Base-by-base conservation (phyloP, 2,329 filamentous ascomycete species). In the Apiospora malaysiana region DNA sequence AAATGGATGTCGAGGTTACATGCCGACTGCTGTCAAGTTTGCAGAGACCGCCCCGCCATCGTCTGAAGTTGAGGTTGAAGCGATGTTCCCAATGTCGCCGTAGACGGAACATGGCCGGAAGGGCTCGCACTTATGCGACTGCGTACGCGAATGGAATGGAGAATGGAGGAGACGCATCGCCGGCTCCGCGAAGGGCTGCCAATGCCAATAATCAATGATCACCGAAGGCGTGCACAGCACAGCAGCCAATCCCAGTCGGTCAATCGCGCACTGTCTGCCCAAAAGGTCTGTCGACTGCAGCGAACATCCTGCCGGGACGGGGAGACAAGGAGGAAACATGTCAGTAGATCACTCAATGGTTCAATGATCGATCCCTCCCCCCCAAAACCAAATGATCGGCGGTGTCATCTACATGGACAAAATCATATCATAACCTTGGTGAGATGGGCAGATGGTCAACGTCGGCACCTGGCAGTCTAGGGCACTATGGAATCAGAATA, bases 21-120 rank as follows among this genome's bases (percentile, higher is more conserved):
- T 56, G 49, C 49, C 49, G 49, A 16, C 49, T 56, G 27, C 51
- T 59, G 51, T 59, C 51, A 59, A 37, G 27, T 59, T 37, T 59
- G 21, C 10, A 16, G 25, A 59, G 27, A 59, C 27, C 18, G 6
- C 51, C 27, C 51, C 27, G 51, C 27, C 51, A n/a, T 59, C 51
- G 51, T 59, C 51, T 59, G 51, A 59, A 59, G 27, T n/a, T 27
- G 51, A 59, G 37, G 27, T n/a, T 27, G 32, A 32, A 32, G 32
- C 6, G 32, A 14, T 16, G 12, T 56, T 32, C 32, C 32, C 49
- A 32, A 32, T 56, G 49, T 27, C 25, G 49, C 49, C 49, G 49
- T 56, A 56, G 49, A 56, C 49, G 49, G 49, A 18, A 27, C 49
- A 27, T 21, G 25, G 16, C 49, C 25, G 49, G 49, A 56, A 56